Base-by-base conservation (phyloP, 2,329 filamentous ascomycete species). In the Apiospora hydei region DNA sequence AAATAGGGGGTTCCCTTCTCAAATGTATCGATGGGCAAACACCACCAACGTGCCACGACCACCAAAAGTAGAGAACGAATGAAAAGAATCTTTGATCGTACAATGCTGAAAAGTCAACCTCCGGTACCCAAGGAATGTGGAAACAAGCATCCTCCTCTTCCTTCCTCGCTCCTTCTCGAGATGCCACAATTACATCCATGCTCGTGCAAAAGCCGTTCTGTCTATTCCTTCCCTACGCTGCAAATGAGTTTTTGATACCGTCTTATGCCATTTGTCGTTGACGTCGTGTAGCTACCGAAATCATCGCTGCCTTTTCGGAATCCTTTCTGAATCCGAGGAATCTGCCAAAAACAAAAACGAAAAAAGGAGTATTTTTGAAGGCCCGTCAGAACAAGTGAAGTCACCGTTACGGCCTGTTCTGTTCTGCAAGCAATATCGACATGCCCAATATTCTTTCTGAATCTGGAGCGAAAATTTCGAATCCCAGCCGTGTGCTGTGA, bases 221-320 rank as follows among this genome's bases (percentile, higher is more conserved):
- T 81, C 79, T 81, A 81, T 80, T 73, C 76, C 73, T 76, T 75
- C 75, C 73, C 74, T 73, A 74, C 70, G 76, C 72, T 74, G 75
- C 71, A 76, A 74, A 76, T 76, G 71, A 75, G 75, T 70, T 80
- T 80, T 79, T 79, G 80, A 72, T 69, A 75, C 75, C 70, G 72
- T 79, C 77, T 78, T 76, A 79, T 80, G 76, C 77, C 77, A 75
- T 79, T 74, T 64, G 74, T 80, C 76, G 73, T 78, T 77, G 75
- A 77, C 67, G 75, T 80, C 77, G 74, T 80, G 71, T 69, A 51
- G 67, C 72, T 69, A 72, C 30, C 70, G 71, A 71, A 73, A 70
- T 70, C 71, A 75, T 71, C 70, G 64, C 49, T 69, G 41, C 70
- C 72, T 64, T 67, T 72, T 70, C 75, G 71, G 51, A 71, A 71